These are phyloP conservation scores for Trichoderma sp. DNA, from an alignment of 2,329 filamentous ascomycete genomes.

Conservation along the genomic window DNA sequence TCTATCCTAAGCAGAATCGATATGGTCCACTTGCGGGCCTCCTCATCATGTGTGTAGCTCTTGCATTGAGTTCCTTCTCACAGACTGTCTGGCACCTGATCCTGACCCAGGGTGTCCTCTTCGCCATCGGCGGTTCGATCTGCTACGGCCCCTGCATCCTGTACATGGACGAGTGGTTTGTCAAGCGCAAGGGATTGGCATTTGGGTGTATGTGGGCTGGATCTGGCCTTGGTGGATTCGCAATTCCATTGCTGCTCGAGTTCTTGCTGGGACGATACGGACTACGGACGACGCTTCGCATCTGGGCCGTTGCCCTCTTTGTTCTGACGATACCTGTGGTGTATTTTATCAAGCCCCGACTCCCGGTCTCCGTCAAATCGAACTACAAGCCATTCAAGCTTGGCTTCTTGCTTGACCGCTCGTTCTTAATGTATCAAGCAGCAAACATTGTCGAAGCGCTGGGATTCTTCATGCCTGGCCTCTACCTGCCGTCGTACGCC, in stretches of 20 bases:
- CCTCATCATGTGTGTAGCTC: conserved; percentile 47
- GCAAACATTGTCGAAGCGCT: conserved; percentile 55
- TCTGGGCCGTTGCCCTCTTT: conserved; percentile 48
- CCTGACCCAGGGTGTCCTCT: conserved; percentile 56
- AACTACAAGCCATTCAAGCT: conserved; percentile 36
- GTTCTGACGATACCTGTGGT: conserved; percentile 50
- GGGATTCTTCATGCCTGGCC: conserved; percentile 59
- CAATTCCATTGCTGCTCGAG: conserved; percentile 46
- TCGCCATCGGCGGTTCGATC: conserved; percentile 51
- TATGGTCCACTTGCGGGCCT: conserved; percentile 42
- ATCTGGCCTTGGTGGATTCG: conserved; percentile 47
- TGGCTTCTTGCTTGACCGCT: conserved; percentile 48
- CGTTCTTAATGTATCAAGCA: conserved; percentile 54
- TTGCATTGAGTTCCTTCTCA: conserved; percentile 49
- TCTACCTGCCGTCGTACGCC: conserved; percentile 58
- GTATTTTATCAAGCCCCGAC: conserved; percentile 51
- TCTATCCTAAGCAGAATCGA: conserved; percentile 38
- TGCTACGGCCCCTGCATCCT: conserved; percentile 51
- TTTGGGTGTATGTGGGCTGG: conserved; percentile 39
- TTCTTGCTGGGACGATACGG: conserved; percentile 45
- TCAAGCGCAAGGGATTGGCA: conserved; percentile 25
- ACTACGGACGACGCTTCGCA: conserved; percentile 43
- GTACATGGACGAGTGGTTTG: conserved; percentile 59
- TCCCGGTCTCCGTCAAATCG: conserved; percentile 37
- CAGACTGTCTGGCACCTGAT: conserved; percentile 50